Conservation (phyloP, 139 green algal species). For the Coelastrella sp. region DNA sequence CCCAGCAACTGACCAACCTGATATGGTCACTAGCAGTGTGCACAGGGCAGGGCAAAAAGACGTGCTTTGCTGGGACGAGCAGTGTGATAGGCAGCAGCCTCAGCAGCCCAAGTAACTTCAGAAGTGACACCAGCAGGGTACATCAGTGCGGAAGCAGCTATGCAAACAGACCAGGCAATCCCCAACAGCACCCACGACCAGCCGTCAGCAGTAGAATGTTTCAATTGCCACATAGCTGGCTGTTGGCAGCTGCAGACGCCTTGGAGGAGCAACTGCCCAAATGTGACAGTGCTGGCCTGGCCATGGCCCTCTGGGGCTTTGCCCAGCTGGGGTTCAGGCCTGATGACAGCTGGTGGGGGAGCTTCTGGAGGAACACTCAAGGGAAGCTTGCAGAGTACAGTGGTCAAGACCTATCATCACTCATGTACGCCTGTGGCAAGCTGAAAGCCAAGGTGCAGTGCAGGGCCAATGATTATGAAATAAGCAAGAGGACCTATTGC, state of each 20-base stretch:
- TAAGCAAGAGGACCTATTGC: too few species aligned
- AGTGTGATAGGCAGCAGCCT: not conserved
- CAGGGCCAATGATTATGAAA: too few species aligned
- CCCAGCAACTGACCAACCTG: conserved; percentile 35
- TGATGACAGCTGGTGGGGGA: not conserved
- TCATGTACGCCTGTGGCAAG: conserved; percentile 4
- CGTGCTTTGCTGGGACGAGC: not conserved
- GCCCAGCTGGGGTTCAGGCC: conserved; percentile 5
- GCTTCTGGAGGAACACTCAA: not conserved
- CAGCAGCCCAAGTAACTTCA: not conserved
- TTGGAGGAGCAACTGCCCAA: not conserved
- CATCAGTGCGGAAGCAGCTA: conserved; percentile 5
- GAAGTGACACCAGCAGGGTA: not conserved
- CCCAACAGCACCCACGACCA: not conserved
- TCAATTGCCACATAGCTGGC: not conserved
- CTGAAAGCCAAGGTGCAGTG: conserved; percentile 13
- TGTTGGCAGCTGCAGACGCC: not conserved
- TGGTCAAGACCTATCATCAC: not conserved
- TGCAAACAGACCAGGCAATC: not conserved
- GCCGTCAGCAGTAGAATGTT: not conserved
- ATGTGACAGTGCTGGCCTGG: not conserved
- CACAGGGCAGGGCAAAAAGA: not conserved
- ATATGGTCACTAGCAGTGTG: conserved; percentile 19
- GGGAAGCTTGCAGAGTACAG: not conserved
- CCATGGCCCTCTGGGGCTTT: conserved; percentile 27